These are phyloP conservation scores for Aspergillus egyptiacus DNA, from an alignment of 495 filamentous ascomycete genomes.

Conservation along the genomic window DNA sequence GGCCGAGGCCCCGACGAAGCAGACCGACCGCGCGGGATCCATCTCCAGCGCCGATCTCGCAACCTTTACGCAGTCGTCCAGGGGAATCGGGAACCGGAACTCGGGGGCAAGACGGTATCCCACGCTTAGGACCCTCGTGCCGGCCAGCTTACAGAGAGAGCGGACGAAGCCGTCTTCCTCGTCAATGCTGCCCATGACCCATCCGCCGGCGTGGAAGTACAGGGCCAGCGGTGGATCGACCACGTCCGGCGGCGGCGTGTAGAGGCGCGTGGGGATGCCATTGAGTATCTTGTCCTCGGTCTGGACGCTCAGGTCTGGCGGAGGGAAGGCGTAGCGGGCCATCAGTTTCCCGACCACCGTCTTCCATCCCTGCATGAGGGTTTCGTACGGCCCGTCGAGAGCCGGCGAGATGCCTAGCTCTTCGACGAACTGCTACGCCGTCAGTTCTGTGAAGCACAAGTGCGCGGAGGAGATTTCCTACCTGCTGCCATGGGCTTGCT, in stretches of 20 bases:
- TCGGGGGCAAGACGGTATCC: not conserved
- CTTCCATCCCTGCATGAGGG: not conserved
- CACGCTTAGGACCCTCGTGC: not conserved
- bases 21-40: not conserved
- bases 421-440: not conserved
- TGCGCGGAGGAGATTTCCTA: not conserved
- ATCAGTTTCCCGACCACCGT: not conserved
- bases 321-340: not conserved
- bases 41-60: not conserved
- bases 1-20: not conserved
- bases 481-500: not conserved
- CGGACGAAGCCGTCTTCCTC: not conserved
- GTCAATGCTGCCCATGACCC: not conserved
- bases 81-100: not conserved
- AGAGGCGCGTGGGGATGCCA: not conserved
- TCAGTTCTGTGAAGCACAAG: not conserved
- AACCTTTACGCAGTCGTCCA: not conserved
- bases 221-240: not conserved
- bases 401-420: not conserved
- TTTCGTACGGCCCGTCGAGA: not conserved
- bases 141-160: not conserved
- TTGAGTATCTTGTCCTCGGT: not conserved
- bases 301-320: not conserved
- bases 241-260: not conserved
- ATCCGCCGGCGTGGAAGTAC: conserved; percentile 2